Base-by-base conservation (phyloP, 192 early-diverging fungal species). In the Podila verticillata region DNA sequence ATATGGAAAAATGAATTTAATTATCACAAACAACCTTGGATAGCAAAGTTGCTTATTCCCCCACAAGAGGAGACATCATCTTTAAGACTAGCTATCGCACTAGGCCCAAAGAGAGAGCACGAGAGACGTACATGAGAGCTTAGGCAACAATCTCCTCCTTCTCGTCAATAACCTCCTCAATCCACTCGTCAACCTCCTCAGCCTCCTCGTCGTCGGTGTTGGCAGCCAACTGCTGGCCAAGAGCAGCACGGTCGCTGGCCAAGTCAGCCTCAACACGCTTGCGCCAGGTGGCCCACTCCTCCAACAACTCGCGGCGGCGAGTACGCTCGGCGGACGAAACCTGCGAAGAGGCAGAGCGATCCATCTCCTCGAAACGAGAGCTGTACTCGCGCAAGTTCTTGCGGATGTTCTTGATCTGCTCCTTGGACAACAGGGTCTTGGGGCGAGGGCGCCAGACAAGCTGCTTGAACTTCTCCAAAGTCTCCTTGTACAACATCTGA, bases 401-500 rank as follows among this genome's bases (percentile, higher is more conserved):
- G 84, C 89, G 91, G 61, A 98, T 91, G 82, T 90, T 83, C 88
- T 94, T 95, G 88, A 93, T 92, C 86, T 94, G 85, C 36, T 92
- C 95, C 57, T 84, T 83, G 17, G 91, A 83, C 47, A 98, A 86
- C 61, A 98, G 87, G 51, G 93, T 90, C 51, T 84, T 82, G 9
- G 98, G 97, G 54, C 96, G 93, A 54, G 98, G 98, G 70, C 98
- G 93, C 96, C 97, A 99, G 72, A 95, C 71, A 51, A 98, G 75
- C 89, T 98, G 96, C 87, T 97, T 96, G 82, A 99, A 95, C 66
- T 87, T 83, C 61, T 95, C 92, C 28, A 95, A 81, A 59, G 82
- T 82, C 51, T 93, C 90, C 83, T 92, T 92, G 78, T 87, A 87
- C 31, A 98, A 85, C 67, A 89, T 70, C 74, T 91, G 86, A 56